Base-by-base conservation (phyloP, 768 basidiomycete genomes). In the Trichaptum fuscoviolaceum region DNA sequence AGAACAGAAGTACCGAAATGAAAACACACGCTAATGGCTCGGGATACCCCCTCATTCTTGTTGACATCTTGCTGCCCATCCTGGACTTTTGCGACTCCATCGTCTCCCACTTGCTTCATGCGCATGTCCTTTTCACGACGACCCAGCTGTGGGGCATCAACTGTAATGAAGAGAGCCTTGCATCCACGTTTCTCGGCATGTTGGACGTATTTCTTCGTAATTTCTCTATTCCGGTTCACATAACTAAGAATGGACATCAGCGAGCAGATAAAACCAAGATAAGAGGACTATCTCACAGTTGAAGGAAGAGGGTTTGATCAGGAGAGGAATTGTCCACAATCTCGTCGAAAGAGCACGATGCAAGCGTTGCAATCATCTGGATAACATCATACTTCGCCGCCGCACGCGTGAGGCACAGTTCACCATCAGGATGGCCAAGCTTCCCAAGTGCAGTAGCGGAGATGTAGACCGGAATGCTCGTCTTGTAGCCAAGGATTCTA, bases 1-100 rank as follows among this genome's bases (percentile, higher is more conserved):
- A 20, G 20, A 20, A 4, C 42, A 52, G 20, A 52, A 52, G 60
- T 9, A n/a, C 60, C 18, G 26, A 35, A 60, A 35, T 25, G 58
- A 30, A 17, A 12, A 62, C 71, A 18, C 58, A 72, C 71, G 61
- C 73, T 74, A 69, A 84, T 84, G 24, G 83, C 83, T 17, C 82
- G 62, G 0, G 83, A 82, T 0, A 82, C 83, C 10, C 83, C 83
- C 69, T 84, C 79, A 67, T 77, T 77, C 63, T 77, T 74, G 66
- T 80, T 75, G 63, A 82, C 76, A 20, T 52, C 42, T 52, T 52
- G 42, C 42, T 52, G 42, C 20, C 42, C 42, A 52, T 52, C 42
- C 7, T 36, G 64, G 12, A 63, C 67, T 4, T 67, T 64, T 65
- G 35, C 34, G 12, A 65, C 63, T 26, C 58, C 63, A 65, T 70